Evolutionary conservation across 306 rosid genomes (phyloP).

Genomic region (Glycine tomentella): DNA sequence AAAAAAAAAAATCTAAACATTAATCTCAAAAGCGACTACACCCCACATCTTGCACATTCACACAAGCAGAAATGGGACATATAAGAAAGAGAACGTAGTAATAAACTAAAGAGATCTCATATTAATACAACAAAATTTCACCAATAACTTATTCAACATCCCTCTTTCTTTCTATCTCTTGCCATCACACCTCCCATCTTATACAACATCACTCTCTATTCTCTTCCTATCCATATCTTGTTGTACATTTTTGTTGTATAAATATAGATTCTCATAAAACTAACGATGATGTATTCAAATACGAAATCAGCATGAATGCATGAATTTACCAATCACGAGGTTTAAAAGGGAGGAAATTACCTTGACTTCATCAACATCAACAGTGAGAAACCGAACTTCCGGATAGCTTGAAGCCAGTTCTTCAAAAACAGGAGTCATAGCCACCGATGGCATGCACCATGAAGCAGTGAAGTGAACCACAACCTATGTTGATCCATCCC

Average conservation of each 20-base stretch:
- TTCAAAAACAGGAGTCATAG: constrained; percentile 78
- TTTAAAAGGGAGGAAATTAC: constrained; percentile 52
- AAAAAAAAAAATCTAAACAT: not conserved
- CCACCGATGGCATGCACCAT: constrained; percentile 98
- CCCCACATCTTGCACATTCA: not conserved
- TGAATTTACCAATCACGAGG: constrained; percentile 3
- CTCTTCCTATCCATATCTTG: not conserved
- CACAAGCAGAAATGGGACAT: not conserved
- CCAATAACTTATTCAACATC: not conserved
- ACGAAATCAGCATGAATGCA: not conserved
- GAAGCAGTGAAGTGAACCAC: constrained; percentile 88
- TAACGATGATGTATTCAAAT: not conserved
- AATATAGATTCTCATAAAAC: not conserved
- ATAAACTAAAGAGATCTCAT: no score
- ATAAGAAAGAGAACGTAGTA: not conserved
- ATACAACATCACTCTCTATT: no score
- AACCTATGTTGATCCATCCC: constrained; percentile 57
- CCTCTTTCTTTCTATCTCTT: not conserved
- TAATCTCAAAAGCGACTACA: constrained; percentile 13
- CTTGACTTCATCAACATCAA: constrained; percentile 95
- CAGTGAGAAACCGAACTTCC: constrained; percentile 76
- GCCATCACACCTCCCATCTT: not conserved
- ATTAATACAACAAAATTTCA: not conserved
- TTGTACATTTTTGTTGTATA: not conserved
- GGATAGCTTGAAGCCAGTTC: constrained; percentile 71